Base-by-base conservation (phyloP, 2,329 filamentous ascomycete genomes). In the Calonectria henricotiae region DNA sequence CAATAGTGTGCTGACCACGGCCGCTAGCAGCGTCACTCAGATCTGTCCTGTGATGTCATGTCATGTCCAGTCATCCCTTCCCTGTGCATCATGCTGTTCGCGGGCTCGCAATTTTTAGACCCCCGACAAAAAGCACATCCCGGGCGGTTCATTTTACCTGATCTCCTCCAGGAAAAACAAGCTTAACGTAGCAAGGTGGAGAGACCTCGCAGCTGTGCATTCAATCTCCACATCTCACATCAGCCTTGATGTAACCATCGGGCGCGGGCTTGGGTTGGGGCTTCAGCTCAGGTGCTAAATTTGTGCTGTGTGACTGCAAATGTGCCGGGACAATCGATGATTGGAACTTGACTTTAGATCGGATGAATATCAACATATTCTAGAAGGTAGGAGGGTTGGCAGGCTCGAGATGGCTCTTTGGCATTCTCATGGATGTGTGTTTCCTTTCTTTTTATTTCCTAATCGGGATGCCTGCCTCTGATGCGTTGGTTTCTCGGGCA, bases 31-130 rank as follows among this genome's bases (percentile, higher is more conserved):
- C 17, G 30, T 58, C 15, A 39, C n/a, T 46, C 17, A 17, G 30
- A 54, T 41, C 41, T 55, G 51, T 46, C 39, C 30, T 25, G 43
- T 66, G 63, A 66, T 66, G 54, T 66, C 63, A 66, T 65, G 9
- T 47, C 49, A 66, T 65, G 9, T 47, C 49, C 39, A 20, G 13
- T 20, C 49, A 58, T 66, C 30, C 20, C 13, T 25, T 8, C 13
- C n/a, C 13, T 11, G 6, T 25, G 5, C 51, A 8, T 23, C 20
- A 11, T 4, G 37, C 37, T 39, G 51, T 55, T n/a, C 5, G 8
- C 5, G 51, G n/a, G 46, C 12, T 39, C 23, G 51, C 13, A 58
- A 55, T 55, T 58, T 39, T 20, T 9, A 30, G n/a, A 20, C 12
- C 35, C 1, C n/a, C n/a, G 17, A 15, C 25, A 27, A 51, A 54